Evolutionary conservation across 2,329 filamentous ascomycete genomes (phyloP), one percentile per base, ranked within the genome.

Genomic region (Penicillium sp.): DNA sequence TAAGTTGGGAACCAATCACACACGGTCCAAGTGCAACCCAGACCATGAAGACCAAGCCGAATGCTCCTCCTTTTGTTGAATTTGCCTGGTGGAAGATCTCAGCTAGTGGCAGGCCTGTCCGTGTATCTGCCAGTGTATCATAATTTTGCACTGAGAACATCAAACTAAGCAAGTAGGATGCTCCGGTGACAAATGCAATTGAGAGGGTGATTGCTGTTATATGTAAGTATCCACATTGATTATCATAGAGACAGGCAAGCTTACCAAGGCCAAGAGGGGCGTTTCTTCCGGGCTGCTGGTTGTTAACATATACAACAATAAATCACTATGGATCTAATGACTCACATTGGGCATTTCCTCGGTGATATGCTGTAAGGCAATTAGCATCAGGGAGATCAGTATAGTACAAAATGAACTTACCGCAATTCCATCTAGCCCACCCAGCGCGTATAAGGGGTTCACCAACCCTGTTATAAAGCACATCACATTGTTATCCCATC

Each of bases 81-180:
- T 82, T 84, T 1, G 80, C 82, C 63, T 86, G 84, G 16, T 68
- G 78, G 69, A 89, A 90, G 51, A 90, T 84, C 48, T 86, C 84
- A 8, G 86, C 84, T n/a, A 90, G 82, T 0, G 88, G 87, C 54
- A 86, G 86, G 1, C 81, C 70, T 3, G 70, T 73, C 5, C 57
- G 61, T 2, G 68, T 68, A 45, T 64, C 58, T 14, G 77, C 71
- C 0, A 84, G 71, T 1, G 72, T 73, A 41, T 73, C 65, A 49
- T 80, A 80, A 62, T 82, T 76, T 46, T 80, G 78, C 47, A 82
- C 77, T 1, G 75, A 79, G 63, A 82, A 84, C 75, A 84, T 82
- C 49, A 84, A 77, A 8, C 75, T 73, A 27, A 84, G 73, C 2
- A 81, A 71, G 62, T 82, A 83, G n/a, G 75, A 72, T 13, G 82